Evolutionary conservation across 345 rosid genomes (phyloP).

Genomic region (Mangifera indica): DNA sequence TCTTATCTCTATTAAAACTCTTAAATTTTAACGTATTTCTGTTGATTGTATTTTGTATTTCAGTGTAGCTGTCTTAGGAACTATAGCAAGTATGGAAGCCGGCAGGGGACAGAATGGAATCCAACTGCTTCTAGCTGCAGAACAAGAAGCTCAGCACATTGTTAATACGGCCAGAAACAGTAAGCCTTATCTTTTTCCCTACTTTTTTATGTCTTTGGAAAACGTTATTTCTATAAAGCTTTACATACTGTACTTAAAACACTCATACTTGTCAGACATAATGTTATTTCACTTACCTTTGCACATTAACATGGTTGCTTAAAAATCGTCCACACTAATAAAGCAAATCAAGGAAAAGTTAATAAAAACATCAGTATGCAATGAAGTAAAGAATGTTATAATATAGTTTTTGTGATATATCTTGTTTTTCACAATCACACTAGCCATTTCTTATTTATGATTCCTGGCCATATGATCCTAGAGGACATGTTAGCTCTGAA

Average conservation of each 20-base stretch:
- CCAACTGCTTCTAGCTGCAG: constrained; percentile 54
- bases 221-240: neutral
- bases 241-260: neutral
- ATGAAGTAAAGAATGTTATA: too few species aligned
- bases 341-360: too few species aligned
- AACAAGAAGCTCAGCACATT: constrained; percentile 64
- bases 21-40: neutral
- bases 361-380: too few species aligned
- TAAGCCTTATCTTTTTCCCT: constrained; percentile 13
- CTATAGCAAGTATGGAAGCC: constrained; percentile 40
- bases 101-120: constrained; percentile 57
- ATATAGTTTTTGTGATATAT: too few species aligned
- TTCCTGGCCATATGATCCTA: too few species aligned
- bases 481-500: too few species aligned
- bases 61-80: constrained; percentile 9
- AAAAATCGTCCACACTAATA: too few species aligned
- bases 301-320: too few species aligned
- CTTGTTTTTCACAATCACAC: too few species aligned
- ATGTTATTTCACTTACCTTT: neutral
- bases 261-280: neutral
- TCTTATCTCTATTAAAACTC: neutral
- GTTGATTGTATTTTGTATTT: neutral
- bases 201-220: neutral
- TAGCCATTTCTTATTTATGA: too few species aligned
- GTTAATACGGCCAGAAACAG: constrained; percentile 51